Base-by-base conservation (phyloP, 139 green algal species). In the Coccomyxa sp. region DNA sequence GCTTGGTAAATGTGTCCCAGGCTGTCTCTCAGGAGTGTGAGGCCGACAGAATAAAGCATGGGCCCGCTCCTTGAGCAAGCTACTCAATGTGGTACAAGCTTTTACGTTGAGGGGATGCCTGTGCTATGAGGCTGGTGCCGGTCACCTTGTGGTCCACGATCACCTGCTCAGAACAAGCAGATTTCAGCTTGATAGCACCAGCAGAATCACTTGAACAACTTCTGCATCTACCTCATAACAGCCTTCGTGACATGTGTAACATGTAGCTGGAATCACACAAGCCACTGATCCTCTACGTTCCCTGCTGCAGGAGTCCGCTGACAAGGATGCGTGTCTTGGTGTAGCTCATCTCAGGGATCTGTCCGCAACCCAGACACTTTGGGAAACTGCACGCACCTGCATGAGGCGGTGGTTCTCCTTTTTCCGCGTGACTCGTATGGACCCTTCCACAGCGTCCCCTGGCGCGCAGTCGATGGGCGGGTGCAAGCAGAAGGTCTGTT, bases 331-430 rank as follows among this genome's bases (percentile, higher is more conserved):
- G n/a, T n/a, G n/a, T n/a, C n/a, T n/a, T n/a, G n/a, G n/a, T n/a
- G n/a, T n/a, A n/a, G n/a, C n/a, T n/a, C n/a, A n/a, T n/a, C n/a
- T n/a, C n/a, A n/a, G n/a, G n/a, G n/a, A n/a, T n/a, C n/a, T n/a
- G n/a, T n/a, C n/a, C n/a, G n/a, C n/a, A n/a, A n/a, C n/a, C n/a
- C n/a, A n/a, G n/a, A n/a, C n/a, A n/a, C n/a, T n/a, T n/a, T n/a
- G n/a, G n/a, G n/a, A n/a, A n/a, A n/a, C n/a, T n/a, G n/a, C n/a
- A 6, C 50, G 50, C 50, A 92, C 85, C 31, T 89, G 81, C 84
- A 98, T 90, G 77, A 98, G 88, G 55, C 94, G 85, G 79, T 98
- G 94, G 86, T 98, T 97, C 44, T 95, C 88, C 50, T 83, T 70
- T 22, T 84, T 89, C 12, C 93, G 84, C 12, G 33, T 75, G 7